Base-by-base conservation (phyloP, 1,139 yeast species). In the Casaregolazyma lundiana region DNA sequence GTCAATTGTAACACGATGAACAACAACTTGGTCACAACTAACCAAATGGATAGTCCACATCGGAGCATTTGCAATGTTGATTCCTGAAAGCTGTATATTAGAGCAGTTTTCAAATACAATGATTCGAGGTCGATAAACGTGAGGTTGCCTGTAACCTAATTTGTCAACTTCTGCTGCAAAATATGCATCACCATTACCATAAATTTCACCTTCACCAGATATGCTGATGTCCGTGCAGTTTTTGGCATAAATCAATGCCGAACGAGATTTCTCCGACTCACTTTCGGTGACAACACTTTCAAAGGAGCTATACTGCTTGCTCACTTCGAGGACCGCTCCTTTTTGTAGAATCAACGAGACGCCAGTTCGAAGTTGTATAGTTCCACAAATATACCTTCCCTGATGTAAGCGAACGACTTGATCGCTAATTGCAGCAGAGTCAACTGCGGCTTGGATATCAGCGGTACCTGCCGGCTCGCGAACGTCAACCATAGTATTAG, bases 21-120 rank as follows among this genome's bases (percentile, higher is more conserved):
- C 22, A 3, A n/a, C 35, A 15, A 44, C 48, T n/a, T 44, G 30
- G 9, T 36, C 30, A 26, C 48, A 47, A 13, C 44, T 26, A 6
- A 44, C 50, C 22, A 47, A 15, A 16, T 47, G 50, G 6, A 47
- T 34, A 22, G 48, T 47, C 50, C 50, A 47, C 50, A 47, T 47
- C 13, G 50, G 50, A 8, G 50, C 18, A n/a, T 37, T 13, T 22
- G 9, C 15, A 9, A 47, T 29, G 2, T 15, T 26, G 22, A 47
- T n/a, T 8, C 29, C 38, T n/a, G 20, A 20, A 7, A 47, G 26
- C 2, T n/a, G 2, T 17, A 47, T 43, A 11, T 41, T 36, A 9
- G 17, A 7, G 39, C 50, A 47, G 32, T 30, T 30, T 41, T 47
- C 48, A 32, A 47, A 41, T 9, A 47, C 48, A 24, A 47, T 32